Evolutionary conservation across 2,329 filamentous ascomycete species (phyloP).

Genomic region (Aspergillus fijiensis): DNA sequence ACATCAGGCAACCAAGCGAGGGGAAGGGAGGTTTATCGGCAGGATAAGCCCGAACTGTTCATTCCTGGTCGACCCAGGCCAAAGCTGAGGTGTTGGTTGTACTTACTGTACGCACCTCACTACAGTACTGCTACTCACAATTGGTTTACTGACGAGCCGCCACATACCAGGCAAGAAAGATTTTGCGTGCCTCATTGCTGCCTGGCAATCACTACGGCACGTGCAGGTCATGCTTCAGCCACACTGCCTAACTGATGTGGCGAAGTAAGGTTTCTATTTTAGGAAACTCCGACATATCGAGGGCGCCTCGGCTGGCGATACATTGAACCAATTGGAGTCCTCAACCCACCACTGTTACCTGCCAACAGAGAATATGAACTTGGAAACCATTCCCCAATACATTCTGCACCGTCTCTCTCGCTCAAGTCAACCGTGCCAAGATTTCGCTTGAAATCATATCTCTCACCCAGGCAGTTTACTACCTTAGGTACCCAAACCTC

Average conservation of each 20-base stretch:
- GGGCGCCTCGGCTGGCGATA: too few species aligned
- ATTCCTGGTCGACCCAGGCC: neutral
- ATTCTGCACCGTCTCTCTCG: too few species aligned
- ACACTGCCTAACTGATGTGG: constrained; percentile 8
- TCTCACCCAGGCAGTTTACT: neutral
- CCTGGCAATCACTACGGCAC: constrained; percentile 14
- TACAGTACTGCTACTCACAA: neutral
- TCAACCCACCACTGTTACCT: too few species aligned
- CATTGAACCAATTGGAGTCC: too few species aligned
- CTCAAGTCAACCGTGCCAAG: too few species aligned
- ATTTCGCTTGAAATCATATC: neutral
- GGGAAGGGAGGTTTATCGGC: neutral
- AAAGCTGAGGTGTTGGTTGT: neutral
- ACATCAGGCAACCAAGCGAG: constrained; percentile 16
- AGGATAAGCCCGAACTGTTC: neutral
- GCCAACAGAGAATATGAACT: too few species aligned
- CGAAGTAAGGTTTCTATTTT: neutral
- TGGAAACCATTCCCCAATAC: too few species aligned
- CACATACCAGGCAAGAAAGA: neutral
- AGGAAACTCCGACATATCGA: neutral
- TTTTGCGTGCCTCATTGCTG: constrained; percentile 11
- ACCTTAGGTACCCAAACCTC: constrained; percentile 5
- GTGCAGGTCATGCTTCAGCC: constrained; percentile 11
- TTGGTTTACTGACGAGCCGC: neutral
- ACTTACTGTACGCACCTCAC: neutral